These are phyloP conservation scores for Novymonas esmeraldas DNA, from an alignment of 208 protist genomes.

Conservation along the genomic window DNA sequence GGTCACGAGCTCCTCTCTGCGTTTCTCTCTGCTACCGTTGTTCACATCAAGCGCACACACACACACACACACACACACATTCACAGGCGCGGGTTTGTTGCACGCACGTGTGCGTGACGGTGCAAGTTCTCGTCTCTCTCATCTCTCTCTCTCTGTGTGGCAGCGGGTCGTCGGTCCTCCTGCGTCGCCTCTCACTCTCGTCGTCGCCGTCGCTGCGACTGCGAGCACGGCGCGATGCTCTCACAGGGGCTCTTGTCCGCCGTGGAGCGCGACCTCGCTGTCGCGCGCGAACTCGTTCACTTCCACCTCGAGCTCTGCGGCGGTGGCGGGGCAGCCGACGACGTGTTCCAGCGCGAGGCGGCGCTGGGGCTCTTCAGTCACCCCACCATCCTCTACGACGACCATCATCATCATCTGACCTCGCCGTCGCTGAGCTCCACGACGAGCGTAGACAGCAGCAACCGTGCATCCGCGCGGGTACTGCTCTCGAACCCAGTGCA, in stretches of 20 bases:
- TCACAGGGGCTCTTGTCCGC: constrained; percentile 13
- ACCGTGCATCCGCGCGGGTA: neutral
- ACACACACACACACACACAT: neutral
- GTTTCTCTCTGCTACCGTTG: too few relatives aligned
- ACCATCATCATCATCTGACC: too few relatives aligned
- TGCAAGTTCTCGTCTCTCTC: neutral
- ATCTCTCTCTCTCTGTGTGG: neutral
- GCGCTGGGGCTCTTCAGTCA: neutral
- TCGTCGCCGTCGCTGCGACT: neutral
- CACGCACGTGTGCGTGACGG: neutral
- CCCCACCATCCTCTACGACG: too few relatives aligned
- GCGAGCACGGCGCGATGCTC: constrained; percentile 10
- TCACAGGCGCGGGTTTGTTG: neutral
- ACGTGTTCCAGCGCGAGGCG: neutral
- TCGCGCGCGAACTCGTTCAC: constrained; percentile 25
- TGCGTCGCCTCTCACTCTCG: neutral
- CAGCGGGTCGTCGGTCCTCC: neutral
- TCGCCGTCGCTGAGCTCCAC: too few relatives aligned
- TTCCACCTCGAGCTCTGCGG: constrained; percentile 17
- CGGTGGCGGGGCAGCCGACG: neutral
- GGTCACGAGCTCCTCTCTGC: too few relatives aligned
- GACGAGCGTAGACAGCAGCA: neutral
- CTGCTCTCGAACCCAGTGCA: constrained; percentile 28
- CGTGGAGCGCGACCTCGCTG: constrained; percentile 23
- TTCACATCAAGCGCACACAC: neutral